Evolutionary conservation across 169 alveolate species (phyloP).

Genomic region (Eimeria necatrix): DNA sequence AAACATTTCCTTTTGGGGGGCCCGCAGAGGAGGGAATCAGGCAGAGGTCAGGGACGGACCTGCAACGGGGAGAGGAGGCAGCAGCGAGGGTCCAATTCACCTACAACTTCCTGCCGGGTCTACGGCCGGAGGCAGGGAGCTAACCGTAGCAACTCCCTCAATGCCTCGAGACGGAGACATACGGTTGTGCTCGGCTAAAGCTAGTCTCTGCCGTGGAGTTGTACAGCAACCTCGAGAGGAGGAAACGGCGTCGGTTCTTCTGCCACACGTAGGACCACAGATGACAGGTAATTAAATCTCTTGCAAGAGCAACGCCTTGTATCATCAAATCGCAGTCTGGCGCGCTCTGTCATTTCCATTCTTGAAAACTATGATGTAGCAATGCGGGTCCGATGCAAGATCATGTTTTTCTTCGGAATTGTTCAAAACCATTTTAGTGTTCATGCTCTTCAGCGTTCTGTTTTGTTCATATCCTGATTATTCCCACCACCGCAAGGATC

Average conservation of each 20-base stretch:
- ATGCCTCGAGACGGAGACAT: constrained; percentile 61
- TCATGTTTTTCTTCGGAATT: too few relatives aligned
- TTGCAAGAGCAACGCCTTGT: too few relatives aligned
- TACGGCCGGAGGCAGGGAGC: constrained; percentile 29
- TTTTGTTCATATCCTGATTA: too few relatives aligned
- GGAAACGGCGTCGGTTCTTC: constrained; percentile 40
- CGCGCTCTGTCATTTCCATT: too few relatives aligned
- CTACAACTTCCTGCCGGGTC: constrained; percentile 55
- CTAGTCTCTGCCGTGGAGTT: constrained; percentile 39
- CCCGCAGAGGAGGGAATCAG: constrained; percentile 40
- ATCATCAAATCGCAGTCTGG: too few relatives aligned
- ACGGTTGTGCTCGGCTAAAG: constrained; percentile 65
- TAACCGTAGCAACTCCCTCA: constrained; percentile 6
- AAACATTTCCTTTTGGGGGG: background rate
- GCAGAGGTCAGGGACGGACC: background rate
- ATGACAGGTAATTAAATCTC: constrained; percentile 41
- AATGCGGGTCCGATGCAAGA: too few relatives aligned
- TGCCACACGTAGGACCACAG: constrained; percentile 70
- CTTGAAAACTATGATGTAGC: too few relatives aligned
- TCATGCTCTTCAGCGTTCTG: background rate
- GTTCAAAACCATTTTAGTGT: too few relatives aligned
- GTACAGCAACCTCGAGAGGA: background rate
- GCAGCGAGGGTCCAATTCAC: constrained; percentile 1
- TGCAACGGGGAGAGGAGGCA: constrained; percentile 8
- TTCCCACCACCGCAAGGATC: background rate